Evolutionary conservation across 805 yeast genomes (phyloP).

Genomic region (baker's yeast (Saccharomyces cerevisiae)): DNA sequence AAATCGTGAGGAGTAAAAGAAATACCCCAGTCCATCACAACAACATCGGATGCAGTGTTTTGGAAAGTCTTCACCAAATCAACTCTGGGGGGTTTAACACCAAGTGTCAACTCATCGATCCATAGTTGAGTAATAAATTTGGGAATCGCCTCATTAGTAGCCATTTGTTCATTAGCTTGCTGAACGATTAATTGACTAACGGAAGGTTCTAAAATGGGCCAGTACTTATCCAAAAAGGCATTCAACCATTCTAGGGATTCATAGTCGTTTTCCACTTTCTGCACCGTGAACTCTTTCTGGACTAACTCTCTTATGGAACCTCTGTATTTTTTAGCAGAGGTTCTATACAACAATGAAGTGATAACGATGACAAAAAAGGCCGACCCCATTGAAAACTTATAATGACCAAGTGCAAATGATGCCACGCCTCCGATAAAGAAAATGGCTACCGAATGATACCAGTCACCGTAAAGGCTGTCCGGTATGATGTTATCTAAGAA

Average conservation of each 20-base stretch:
- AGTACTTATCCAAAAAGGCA: constrained; percentile 78
- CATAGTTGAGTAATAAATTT: constrained; percentile 74
- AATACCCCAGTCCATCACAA: constrained; percentile 95
- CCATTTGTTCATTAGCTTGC: constrained; percentile 75
- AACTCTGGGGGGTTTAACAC: constrained; percentile 91
- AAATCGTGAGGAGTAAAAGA: constrained; percentile 88
- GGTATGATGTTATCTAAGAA: constrained; percentile 70
- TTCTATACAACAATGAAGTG: constrained; percentile 66
- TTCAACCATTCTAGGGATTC: constrained; percentile 97
- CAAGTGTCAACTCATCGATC: constrained; percentile 83
- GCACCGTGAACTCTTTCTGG: constrained; percentile 76
- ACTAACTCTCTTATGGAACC: constrained; percentile 66
- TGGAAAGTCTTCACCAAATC: constrained; percentile 84
- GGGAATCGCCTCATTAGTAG: constrained; percentile 66
- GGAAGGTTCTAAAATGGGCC: constrained; percentile 87
- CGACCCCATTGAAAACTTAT: constrained; percentile 71
- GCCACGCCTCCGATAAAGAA: constrained; percentile 58
- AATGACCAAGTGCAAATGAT: constrained; percentile 74
- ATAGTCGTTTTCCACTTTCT: constrained; percentile 74
- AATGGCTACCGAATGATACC: constrained; percentile 87
- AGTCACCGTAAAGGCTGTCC: constrained; percentile 76
- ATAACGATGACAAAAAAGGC: constrained; percentile 61
- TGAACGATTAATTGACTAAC: constrained; percentile 78
- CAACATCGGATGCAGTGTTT: constrained; percentile 85
- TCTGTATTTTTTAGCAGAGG: constrained; percentile 76